Base-by-base conservation (phyloP, 106 monocot species). In the Posidonia australis region DNA sequence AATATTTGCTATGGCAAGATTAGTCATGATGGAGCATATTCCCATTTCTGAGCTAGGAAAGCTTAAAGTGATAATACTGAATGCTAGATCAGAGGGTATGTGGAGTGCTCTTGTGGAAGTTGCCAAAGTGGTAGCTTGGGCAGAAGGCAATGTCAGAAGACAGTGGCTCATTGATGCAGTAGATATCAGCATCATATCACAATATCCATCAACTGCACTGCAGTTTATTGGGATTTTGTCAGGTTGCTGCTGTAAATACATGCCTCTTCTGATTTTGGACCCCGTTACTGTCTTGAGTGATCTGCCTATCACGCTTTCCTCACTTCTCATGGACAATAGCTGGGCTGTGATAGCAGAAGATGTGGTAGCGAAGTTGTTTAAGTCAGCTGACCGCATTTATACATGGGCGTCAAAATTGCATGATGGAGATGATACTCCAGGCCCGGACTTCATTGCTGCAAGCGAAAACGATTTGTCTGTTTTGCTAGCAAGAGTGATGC, bases 111-210 rank as follows among this genome's bases (percentile, higher is more conserved):
- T 98, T 43, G 67, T 91, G 54, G 96, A 87, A 78, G 77, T 90
- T 65, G 79, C 69, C 66, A 64, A 73, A 29, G 70, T 82, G 57
- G 28, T 98, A 25, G 72, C 72, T 30, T 64, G 14, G 30, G 65
- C 80, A 64, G 75, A 80, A 27, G 63, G 21, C 36, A 70, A 51
- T 65, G 54, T 78, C 45, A 84, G 69, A 77, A 68, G 67, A 23
- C 84, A 81, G 46, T 98, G 96, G 87, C 81, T 98, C 64, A 76
- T 90, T 70, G 90, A 91, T 83, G 96, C 90, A 54, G 47, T 91
- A 41, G 90, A 98, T 17, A 82, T 98, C 19, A 81, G 87, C 70
- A 83, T 75, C 53, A 63, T 91, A 26, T 36, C 90, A 44, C 70
- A 58, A 19, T 77, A 87, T 67, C 96, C 96, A 27, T 77, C 82